Conservation (phyloP, 495 filamentous ascomycete species). For the Parmelia sp. region DNA sequence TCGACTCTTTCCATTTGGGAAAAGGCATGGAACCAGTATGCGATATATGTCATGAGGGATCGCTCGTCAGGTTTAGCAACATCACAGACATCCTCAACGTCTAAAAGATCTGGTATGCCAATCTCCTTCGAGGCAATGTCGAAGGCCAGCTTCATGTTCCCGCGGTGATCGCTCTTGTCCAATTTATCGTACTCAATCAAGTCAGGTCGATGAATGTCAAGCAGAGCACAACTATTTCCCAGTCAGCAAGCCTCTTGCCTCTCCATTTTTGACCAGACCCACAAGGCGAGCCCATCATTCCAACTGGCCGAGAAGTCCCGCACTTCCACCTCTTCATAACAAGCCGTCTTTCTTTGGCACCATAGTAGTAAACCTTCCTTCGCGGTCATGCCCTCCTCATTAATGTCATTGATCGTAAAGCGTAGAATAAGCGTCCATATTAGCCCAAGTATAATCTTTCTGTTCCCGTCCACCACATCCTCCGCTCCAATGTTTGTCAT, state of each 20-base stretch:
- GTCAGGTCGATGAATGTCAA: slow-evolving; percentile 96
- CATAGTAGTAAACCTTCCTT: slow-evolving; percentile 92
- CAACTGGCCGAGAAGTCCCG: slow-evolving; percentile 90
- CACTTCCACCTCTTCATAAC: slow-evolving; percentile 93
- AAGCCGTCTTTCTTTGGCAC: slow-evolving; percentile 98
- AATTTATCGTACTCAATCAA: slow-evolving; percentile 92
- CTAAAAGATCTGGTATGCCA: slow-evolving; percentile 88
- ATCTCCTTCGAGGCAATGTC: slow-evolving; percentile 94
- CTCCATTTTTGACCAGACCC: slow-evolving; percentile 16
- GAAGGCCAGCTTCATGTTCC: slow-evolving; percentile 97
- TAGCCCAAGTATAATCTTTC: slow-evolving; percentile 92
- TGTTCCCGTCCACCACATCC: slow-evolving; percentile 96
- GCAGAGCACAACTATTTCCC: slow-evolving; percentile 62
- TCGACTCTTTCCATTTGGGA: slow-evolving; percentile 97
- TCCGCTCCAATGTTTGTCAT: slow-evolving; percentile 98
- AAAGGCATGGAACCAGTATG: slow-evolving; percentile 99
- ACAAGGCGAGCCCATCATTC: slow-evolving; percentile 95
- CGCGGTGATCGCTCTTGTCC: slow-evolving; percentile 89
- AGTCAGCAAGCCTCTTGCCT: slow-evolving; percentile 8
- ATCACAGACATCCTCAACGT: slow-evolving; percentile 97
- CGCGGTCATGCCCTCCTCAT: slow-evolving; percentile 93
- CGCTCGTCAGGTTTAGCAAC: slow-evolving; percentile 93
- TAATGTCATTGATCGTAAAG: slow-evolving; percentile 98
- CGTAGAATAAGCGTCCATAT: slow-evolving; percentile 97
- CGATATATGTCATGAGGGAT: slow-evolving; percentile 97